phyloP scores from a whole-genome alignment of 1,284 basidiomycete genomes.

The Rhodotorula sp. region DNA sequence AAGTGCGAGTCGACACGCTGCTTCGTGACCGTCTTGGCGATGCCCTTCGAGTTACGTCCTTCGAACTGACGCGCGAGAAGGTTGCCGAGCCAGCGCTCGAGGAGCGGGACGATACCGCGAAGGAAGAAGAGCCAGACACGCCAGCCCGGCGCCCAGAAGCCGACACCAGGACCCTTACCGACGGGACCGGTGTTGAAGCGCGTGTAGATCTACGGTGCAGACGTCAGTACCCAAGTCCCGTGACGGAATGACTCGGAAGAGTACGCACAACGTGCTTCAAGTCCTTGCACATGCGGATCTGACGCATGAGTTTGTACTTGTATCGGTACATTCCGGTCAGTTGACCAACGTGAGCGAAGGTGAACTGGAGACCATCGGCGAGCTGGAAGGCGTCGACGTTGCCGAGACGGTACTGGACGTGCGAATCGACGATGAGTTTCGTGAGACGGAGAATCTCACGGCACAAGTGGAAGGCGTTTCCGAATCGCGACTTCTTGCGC shows the following conservation, averaged over 20 bases:
- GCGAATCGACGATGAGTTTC: constrained; percentile 97
- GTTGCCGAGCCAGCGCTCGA: constrained; percentile 98
- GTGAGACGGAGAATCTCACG: constrained; percentile 96
- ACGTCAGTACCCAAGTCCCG: not conserved
- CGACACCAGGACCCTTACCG: constrained; percentile 97
- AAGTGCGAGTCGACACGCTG: constrained; percentile 99
- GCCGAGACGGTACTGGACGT: constrained; percentile 97
- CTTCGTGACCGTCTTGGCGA: constrained; percentile 81
- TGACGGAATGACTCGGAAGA: constrained; percentile 50
- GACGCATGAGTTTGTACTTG: constrained; percentile 99
- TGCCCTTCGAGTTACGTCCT: constrained; percentile 88
- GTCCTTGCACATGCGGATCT: constrained; percentile 99
- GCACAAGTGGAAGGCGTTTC: constrained; percentile 96
- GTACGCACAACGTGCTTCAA: constrained; percentile 73
- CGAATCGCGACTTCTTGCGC: constrained; percentile 98
- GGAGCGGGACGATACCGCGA: constrained; percentile 94
- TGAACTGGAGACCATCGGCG: constrained; percentile 96
- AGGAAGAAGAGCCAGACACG: constrained; percentile 99
- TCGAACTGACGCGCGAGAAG: constrained; percentile 97
- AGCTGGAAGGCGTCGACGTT: constrained; percentile 99
- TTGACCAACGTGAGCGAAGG: constrained; percentile 95
- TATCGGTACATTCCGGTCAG: constrained; percentile 98
- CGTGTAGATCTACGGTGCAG: constrained; percentile 62
- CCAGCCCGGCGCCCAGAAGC: constrained; percentile 99
- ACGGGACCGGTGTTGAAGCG: constrained; percentile 99